Percentiles rank a stretch among this genome's conserved stretches.
phyloP scores from a whole-genome alignment of 2,329 filamentous ascomycete species.

The Fusarium hostae region DNA sequence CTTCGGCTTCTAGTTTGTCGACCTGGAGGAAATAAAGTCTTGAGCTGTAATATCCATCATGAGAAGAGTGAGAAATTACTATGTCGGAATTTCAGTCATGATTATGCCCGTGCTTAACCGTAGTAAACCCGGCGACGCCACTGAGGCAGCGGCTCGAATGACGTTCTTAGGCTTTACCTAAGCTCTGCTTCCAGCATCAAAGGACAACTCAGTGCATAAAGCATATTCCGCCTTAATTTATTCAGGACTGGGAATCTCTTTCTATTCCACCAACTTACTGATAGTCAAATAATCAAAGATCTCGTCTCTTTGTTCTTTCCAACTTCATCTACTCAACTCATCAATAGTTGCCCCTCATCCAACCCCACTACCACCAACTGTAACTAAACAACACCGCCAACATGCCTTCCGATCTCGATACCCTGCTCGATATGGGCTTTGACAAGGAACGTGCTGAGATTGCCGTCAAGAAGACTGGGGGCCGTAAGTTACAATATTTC shows the following conservation, averaged over 20 bases:
- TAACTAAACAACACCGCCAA: slow-evolving; percentile 53
- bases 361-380: slow-evolving; percentile 39
- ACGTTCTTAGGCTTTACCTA: slow-evolving; percentile 37
- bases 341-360: slow-evolving; percentile 22
- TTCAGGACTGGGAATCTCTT: neutral
- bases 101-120: slow-evolving; percentile 33
- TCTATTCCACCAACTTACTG: neutral
- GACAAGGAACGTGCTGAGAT: slow-evolving; percentile 83
- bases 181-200: slow-evolving; percentile 9
- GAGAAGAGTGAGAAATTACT: neutral
- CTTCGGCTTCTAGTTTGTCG: neutral
- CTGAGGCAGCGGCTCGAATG: slow-evolving; percentile 44
- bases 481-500: slow-evolving; percentile 65
- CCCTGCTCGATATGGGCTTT: slow-evolving; percentile 80
- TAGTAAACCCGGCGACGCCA: slow-evolving; percentile 40
- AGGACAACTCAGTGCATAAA: neutral
- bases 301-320: neutral
- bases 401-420: slow-evolving; percentile 68
- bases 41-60: neutral
- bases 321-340: neutral
- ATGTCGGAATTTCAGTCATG: neutral
- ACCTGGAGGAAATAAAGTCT: neutral
- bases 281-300: neutral
- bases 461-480: slow-evolving; percentile 85
- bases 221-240: neutral